phyloP scores from a whole-genome alignment of 495 filamentous ascomycete genomes.

The Bombardia bombarda region DNA sequence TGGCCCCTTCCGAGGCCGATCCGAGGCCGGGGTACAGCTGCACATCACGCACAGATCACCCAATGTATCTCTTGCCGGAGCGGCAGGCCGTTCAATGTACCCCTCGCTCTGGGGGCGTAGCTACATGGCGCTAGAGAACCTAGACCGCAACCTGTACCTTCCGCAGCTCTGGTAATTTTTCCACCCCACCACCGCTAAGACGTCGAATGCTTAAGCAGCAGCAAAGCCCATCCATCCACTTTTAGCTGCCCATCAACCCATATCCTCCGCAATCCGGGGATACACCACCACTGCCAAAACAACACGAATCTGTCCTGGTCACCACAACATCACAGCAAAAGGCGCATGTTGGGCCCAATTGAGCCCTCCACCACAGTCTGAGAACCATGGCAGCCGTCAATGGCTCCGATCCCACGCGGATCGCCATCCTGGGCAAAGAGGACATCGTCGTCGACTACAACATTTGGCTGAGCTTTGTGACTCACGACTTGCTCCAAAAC shows the following conservation, averaged over 20 bases:
- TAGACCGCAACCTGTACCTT: too few relatives aligned
- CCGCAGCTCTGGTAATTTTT: neutral
- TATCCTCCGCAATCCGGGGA: neutral
- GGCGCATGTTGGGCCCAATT: slow-evolving; percentile 19
- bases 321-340: neutral
- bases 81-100: too few relatives aligned
- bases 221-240: too few relatives aligned
- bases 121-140: too few relatives aligned
- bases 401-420: slow-evolving; percentile 36
- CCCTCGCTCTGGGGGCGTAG: too few relatives aligned
- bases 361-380: slow-evolving; percentile 10
- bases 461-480: slow-evolving; percentile 77
- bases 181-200: too few relatives aligned
- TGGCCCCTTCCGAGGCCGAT: too few relatives aligned
- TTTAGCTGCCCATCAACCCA: neutral
- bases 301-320: neutral
- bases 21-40: too few relatives aligned
- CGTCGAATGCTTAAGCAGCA: too few relatives aligned
- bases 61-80: too few relatives aligned
- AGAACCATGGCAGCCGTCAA: slow-evolving; percentile 17
- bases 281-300: neutral
- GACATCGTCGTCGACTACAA: slow-evolving; percentile 88
- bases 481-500: slow-evolving; percentile 69
- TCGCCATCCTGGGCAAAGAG: slow-evolving; percentile 53
- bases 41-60: too few relatives aligned